Conservation (phyloP, 75 land plant species). For the Picea sitchensis region DNA sequence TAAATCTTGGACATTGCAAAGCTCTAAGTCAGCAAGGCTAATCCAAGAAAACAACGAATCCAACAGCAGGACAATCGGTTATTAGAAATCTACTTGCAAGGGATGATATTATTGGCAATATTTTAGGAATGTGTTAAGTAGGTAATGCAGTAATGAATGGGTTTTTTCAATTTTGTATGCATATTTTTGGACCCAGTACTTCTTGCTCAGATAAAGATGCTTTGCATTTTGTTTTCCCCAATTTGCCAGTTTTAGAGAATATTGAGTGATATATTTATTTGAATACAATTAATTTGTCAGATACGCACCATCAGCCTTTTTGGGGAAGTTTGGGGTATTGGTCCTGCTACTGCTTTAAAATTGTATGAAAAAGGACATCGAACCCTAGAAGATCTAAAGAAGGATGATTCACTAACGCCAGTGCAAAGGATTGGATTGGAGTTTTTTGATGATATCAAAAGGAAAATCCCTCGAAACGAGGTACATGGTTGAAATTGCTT, state of each 20-base stretch:
- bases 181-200: background rate
- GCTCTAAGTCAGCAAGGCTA: background rate
- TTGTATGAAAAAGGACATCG: constrained; percentile 89
- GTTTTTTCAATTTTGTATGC: background rate
- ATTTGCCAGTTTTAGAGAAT: background rate
- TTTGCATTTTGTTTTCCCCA: background rate
- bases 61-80: background rate
- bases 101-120: too few relatives aligned
- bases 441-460: constrained; percentile 80
- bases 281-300: constrained; percentile 20
- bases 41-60: background rate
- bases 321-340: constrained; percentile 99
- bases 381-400: constrained; percentile 73
- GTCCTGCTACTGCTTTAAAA: constrained; percentile 90
- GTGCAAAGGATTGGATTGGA: constrained; percentile 73
- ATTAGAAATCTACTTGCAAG: background rate
- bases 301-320: constrained; percentile 66
- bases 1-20: background rate
- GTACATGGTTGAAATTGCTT: constrained; percentile 18
- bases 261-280: background rate
- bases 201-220: background rate
- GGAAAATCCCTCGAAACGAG: constrained; percentile 91
- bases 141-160: background rate
- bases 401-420: constrained; percentile 73
- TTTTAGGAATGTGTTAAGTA: too few relatives aligned